Base-by-base conservation (phyloP, 495 filamentous ascomycete species). In the Daldinia caldariorum region DNA sequence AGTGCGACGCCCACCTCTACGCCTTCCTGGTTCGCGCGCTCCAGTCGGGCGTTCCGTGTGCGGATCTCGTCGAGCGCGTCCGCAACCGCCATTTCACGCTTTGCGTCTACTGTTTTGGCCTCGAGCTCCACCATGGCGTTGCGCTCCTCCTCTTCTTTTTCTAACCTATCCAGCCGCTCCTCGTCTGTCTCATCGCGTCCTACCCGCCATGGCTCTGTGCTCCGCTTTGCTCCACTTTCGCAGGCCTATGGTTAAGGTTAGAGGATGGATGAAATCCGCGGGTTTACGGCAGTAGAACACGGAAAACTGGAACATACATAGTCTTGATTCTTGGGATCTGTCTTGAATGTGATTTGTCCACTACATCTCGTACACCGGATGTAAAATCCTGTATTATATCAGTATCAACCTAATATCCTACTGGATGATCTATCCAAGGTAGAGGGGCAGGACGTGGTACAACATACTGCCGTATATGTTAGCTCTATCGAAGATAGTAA, bases 41-140 rank as follows among this genome's bases (percentile, higher is more conserved):
- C 91, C 29, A 94, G 86, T 70, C 93, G 84, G 16, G 95, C 96
- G 83, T 98, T 99, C 70, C 94, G 80, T 41, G 89, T 93, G 63
- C 95, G 83, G 51, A 98, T 97, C 81, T 98, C 94, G 79, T 99
- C 96, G 69, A 99, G 80, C 34, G 93, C 93, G 82, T 99, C 96
- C 38, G 96, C 96, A 71, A 98, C 91, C 53, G 89, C 91, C 96
- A 99, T 98, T 82, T 98, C 96, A 61, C 90, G 83, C 83, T 95
- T 97, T n/a, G 93, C 92, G 78, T 99, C 96, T 31, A 89, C 80
- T 62, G 93, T 97, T 32, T 93, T 93, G 8, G 86, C 89, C 78
- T 99, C 95, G 45, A 99, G 83, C 81, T 95, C 90, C 49, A 85
- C 89, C 79, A 99, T 99, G 4, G 93, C 91, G 77, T 97, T 92